Base-by-base conservation (phyloP, 768 basidiomycete species). In the Hydnomerulius pinastri region DNA sequence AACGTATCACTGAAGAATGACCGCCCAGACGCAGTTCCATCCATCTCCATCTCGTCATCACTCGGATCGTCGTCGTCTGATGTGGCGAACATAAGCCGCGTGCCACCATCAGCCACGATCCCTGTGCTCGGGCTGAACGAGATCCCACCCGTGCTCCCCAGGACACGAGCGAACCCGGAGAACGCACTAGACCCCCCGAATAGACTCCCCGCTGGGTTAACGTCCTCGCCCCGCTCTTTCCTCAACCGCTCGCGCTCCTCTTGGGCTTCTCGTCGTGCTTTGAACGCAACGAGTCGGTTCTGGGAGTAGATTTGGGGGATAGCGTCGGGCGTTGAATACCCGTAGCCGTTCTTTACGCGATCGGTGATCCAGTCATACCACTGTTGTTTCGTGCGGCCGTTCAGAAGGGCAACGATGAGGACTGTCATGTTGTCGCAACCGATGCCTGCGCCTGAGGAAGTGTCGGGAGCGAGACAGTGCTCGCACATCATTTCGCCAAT, bases 391-490 rank as follows among this genome's bases (percentile, higher is more conserved):
- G 92, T 90, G 52, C 85, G 83, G 33, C 91, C 95, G 54, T 89
- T 80, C 27, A 95, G 79, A 38, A 99, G 69, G 6, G 92, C 97
- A 50, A 98, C 80, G 45, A 99, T 82, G 58, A 98, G 79, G 42
- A 97, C 75, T 0, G 97, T 99, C 97, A 99, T 99, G 74, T 99
- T 98, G 73, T 99, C 97, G 67, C 96, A 98, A 17, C 97, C 97
- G 55, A 98, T 91, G 11, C 97, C 97, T 37, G 84, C 83, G 41
- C 90, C 91, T 29, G 89, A 89, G 20, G 87, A 86, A 2, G 91
- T 90, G 66, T 97, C 93, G 1, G 95, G 95, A 20, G 97, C 95
- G 40, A 98, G 79, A 63, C 97, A 98, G 58, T 89, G 86, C 51
- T 92, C 88, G 70, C 95, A 96, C 58, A 98, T 85, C 62, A 83